Evolutionary conservation across 176 grass and related monocot species (phyloP).

Genomic region (Thalia dealbata): DNA sequence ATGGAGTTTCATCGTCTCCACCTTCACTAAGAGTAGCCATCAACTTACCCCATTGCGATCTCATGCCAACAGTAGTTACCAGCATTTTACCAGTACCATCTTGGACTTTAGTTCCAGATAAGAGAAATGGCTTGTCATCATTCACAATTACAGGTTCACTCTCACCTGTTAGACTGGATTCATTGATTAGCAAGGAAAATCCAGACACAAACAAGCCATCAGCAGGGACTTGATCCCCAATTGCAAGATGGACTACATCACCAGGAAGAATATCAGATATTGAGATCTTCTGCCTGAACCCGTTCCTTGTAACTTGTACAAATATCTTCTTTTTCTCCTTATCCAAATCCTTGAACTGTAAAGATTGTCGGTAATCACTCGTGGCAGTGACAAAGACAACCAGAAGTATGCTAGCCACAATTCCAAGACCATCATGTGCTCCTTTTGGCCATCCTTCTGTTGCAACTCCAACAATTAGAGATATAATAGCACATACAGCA

Average conservation of each 20-base stretch:
- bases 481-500: conserved; percentile 1
- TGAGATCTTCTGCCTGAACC: conserved; percentile 9
- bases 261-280: conserved; percentile 12
- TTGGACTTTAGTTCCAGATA: conserved; percentile 15
- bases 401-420: conserved; percentile 13
- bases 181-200: conserved; percentile 16
- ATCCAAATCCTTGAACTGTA: conserved; percentile 17
- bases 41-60: conserved; percentile 12
- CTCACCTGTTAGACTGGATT: conserved; percentile 14
- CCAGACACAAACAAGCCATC: conserved; percentile 12
- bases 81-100: conserved; percentile 15
- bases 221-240: conserved; percentile 12
- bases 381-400: conserved; percentile 16
- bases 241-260: conserved; percentile 4
- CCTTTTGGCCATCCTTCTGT: conserved; percentile 18
- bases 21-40: conserved; percentile 14
- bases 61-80: conserved; percentile 15
- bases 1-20: conserved; percentile 15
- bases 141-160: conserved; percentile 2
- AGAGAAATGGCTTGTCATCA: conserved; percentile 7
- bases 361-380: conserved; percentile 11
- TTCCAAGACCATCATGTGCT: conserved; percentile 15
- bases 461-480: conserved; percentile 1
- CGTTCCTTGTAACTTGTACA: conserved; percentile 5
- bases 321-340: conserved; percentile 14